Conservation (phyloP, 768 basidiomycete genomes). For the Lactifluus rugatus region DNA sequence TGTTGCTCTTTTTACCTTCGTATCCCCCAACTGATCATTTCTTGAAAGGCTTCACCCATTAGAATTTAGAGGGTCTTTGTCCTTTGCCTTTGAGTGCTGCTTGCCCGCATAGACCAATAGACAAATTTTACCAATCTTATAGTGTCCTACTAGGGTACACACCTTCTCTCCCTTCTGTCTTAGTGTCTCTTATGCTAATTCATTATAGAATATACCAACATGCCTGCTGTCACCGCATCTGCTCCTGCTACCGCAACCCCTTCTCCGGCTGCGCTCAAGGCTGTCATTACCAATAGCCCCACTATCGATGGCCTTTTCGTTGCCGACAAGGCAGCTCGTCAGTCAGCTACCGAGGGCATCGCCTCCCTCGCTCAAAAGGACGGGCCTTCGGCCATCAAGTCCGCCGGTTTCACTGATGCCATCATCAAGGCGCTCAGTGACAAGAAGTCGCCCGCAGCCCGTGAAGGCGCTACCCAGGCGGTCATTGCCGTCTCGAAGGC, state of each 20-base stretch:
- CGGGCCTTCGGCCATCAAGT: slow-evolving; percentile 66
- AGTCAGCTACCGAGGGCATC: slow-evolving; percentile 57
- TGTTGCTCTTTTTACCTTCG: slow-evolving; percentile 9
- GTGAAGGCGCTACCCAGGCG: slow-evolving; percentile 78
- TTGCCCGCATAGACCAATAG: slow-evolving; percentile 28
- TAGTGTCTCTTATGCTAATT: slow-evolving; percentile 9
- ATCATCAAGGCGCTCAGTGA: slow-evolving; percentile 78
- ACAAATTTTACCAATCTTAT: slow-evolving; percentile 24
- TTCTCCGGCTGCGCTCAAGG: slow-evolving; percentile 65
- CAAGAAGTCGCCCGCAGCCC: slow-evolving; percentile 90
- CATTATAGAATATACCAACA: slow-evolving; percentile 44
- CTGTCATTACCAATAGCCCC: slow-evolving; percentile 33
- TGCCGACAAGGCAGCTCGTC: slow-evolving; percentile 76
- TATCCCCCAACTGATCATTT: neutral
- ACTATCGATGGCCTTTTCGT: slow-evolving; percentile 65
- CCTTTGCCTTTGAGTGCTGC: slow-evolving; percentile 43
- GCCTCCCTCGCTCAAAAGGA: slow-evolving; percentile 73
- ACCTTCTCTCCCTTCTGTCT: neutral
- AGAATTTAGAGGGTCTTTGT: slow-evolving; percentile 59
- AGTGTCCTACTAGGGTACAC: slow-evolving; percentile 5
- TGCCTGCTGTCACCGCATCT: slow-evolving; percentile 70
- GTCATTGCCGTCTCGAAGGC: slow-evolving; percentile 50
- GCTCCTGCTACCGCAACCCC: slow-evolving; percentile 48
- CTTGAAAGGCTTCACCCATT: slow-evolving; percentile 32
- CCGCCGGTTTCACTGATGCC: slow-evolving; percentile 62